A percentile compares a stretch with the other conserved stretches of the same genome.
Conservation (phyloP, 805 yeast genomes). For the Zygoascus bituminiphila region DNA sequence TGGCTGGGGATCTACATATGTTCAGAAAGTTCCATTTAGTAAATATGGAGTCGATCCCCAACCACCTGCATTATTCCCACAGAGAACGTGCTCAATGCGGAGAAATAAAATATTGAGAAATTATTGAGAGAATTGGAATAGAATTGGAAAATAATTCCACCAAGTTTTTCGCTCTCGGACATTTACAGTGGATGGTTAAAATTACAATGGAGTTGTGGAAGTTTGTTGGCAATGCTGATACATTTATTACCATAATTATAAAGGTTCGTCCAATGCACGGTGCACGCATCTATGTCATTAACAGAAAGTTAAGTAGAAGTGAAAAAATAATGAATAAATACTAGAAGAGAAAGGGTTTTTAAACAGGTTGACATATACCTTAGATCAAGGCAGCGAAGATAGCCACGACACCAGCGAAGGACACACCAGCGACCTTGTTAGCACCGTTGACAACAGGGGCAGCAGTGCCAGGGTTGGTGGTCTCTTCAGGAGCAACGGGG, state of each 20-base stretch:
- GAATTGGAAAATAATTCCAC: too few species aligned
- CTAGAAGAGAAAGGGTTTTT: neutral
- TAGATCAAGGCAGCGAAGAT: constrained; percentile 1
- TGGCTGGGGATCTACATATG: too few species aligned
- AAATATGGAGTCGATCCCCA: too few species aligned
- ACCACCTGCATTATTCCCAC: too few species aligned
- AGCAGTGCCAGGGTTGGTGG: constrained; percentile 19
- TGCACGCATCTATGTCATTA: neutral
- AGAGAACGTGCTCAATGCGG: too few species aligned
- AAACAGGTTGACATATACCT: too few species aligned
- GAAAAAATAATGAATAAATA: neutral
- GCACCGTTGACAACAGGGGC: constrained; percentile 31
- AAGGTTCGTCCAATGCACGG: neutral
- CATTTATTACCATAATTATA: neutral
- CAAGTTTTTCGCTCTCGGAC: neutral
- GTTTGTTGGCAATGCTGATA: too few species aligned
- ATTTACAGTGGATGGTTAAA: neutral
- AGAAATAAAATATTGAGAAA: too few species aligned
- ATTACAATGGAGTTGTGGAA: too few species aligned
- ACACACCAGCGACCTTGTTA: constrained; percentile 26
- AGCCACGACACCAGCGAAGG: constrained; percentile 46
- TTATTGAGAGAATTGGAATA: too few species aligned
- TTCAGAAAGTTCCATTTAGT: too few species aligned
- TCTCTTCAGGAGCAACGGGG: constrained; percentile 31
- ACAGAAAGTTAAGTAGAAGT: neutral